A percentile compares a stretch with the other conserved stretches of the same genome.
Evolutionary conservation across 495 filamentous ascomycete genomes (phyloP).

Genomic region (Penicillium waksmanii): DNA sequence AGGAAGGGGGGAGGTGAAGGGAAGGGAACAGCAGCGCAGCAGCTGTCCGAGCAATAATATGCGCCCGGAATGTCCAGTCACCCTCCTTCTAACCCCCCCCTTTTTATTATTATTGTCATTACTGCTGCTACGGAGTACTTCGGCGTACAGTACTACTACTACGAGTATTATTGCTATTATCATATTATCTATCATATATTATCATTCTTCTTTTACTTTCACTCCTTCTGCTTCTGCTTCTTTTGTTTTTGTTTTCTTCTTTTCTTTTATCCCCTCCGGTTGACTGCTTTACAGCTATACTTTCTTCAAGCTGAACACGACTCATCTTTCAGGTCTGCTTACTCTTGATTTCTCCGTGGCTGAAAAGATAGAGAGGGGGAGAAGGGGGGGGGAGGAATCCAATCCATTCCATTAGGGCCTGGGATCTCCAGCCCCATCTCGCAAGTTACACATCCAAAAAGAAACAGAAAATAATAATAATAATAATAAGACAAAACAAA

Average conservation of each 20-base stretch:
- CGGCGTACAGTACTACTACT: background rate
- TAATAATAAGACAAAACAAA: slow-evolving; percentile 17
- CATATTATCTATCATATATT: slow-evolving; percentile 6
- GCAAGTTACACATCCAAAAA: slow-evolving; percentile 29
- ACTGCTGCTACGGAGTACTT: background rate
- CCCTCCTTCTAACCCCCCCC: slow-evolving; percentile 2
- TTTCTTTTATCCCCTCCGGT: background rate
- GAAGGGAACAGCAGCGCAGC: slow-evolving; percentile 2
- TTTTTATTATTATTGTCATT: slow-evolving; percentile 2
- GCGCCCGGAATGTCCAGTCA: slow-evolving; percentile 7
- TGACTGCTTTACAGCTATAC: background rate
- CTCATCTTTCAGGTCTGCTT: background rate
- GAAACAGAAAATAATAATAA: slow-evolving; percentile 1
- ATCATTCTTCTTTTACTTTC: background rate
- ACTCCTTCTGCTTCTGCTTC: background rate
- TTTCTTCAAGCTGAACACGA: background rate
- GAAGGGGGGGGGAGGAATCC: background rate
- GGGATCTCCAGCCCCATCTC: slow-evolving; percentile 27
- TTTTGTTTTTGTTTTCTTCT: background rate
- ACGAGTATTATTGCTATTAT: background rate
- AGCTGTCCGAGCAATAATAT: slow-evolving; percentile 8
- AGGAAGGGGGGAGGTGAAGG: slow-evolving; percentile 9
- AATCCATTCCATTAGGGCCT: background rate
- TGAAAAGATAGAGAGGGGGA: background rate
- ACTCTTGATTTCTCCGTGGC: background rate